phyloP scores from a whole-genome alignment of 148 eudicot species.

The Vaccinium vitisidaea region DNA sequence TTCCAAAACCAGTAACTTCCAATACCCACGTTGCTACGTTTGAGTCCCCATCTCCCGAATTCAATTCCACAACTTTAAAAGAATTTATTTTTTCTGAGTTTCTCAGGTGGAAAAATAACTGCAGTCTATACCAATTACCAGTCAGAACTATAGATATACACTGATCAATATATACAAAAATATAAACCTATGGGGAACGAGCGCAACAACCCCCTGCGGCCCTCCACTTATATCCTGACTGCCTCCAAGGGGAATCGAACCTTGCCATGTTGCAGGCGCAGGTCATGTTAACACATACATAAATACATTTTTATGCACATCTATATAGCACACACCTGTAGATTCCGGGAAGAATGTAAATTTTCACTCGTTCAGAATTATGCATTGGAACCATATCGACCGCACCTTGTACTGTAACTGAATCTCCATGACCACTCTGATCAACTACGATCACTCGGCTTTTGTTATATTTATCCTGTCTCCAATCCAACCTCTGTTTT shows the following conservation, averaged over 20 bases:
- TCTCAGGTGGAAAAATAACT: neutral
- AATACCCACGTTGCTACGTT: constrained; percentile 11
- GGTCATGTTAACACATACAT: neutral
- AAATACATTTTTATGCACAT: neutral
- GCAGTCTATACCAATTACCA: neutral
- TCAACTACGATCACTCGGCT: constrained; percentile 63
- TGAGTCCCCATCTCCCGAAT: neutral
- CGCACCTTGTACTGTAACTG: constrained; percentile 78
- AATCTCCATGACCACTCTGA: constrained; percentile 67
- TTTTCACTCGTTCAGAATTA: constrained; percentile 63
- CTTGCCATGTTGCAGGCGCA: too few relatives aligned
- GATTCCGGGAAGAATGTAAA: constrained; percentile 76
- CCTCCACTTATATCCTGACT: too few relatives aligned
- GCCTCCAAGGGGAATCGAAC: too few relatives aligned
- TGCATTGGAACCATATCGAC: constrained; percentile 69
- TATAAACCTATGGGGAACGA: too few relatives aligned
- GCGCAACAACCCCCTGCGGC: too few relatives aligned
- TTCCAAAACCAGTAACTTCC: neutral
- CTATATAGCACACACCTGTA: constrained; percentile 53
- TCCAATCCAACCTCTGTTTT: constrained; percentile 1
- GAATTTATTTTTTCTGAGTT: neutral
- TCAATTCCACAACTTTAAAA: neutral
- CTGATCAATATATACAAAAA: neutral
- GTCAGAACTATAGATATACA: neutral
- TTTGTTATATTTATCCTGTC: neutral